Evolutionary conservation across 2,329 filamentous ascomycete genomes (phyloP).

Genomic region (Didymella pomorum): DNA sequence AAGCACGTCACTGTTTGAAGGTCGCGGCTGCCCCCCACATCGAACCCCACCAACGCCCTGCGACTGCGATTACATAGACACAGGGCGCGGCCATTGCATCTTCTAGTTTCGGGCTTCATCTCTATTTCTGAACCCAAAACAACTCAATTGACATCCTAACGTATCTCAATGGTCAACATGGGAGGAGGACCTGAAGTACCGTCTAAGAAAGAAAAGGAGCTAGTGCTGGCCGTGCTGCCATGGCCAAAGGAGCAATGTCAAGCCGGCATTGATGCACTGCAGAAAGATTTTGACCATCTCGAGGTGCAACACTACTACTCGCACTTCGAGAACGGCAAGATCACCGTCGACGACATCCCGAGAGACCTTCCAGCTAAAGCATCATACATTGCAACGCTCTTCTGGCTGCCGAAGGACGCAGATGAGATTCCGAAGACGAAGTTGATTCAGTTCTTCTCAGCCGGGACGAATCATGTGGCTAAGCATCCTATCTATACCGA

Average conservation of each 20-base stretch:
- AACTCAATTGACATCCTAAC: neutral
- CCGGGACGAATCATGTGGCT: constrained; percentile 64
- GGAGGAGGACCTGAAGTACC: constrained; percentile 53
- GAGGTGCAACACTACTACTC: constrained; percentile 43
- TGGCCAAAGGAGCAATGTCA: constrained; percentile 44
- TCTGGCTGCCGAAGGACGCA: constrained; percentile 53
- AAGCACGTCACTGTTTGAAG: constrained; percentile 16
- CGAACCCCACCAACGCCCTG: constrained; percentile 4
- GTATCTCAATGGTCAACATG: constrained; percentile 50
- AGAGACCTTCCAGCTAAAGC: constrained; percentile 51
- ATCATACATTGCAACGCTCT: constrained; percentile 59
- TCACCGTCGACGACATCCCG: constrained; percentile 51
- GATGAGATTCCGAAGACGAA: constrained; percentile 52
- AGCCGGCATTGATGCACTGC: constrained; percentile 35
- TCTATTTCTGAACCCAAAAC: neutral
- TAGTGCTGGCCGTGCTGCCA: constrained; percentile 55
- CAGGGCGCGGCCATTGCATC: neutral
- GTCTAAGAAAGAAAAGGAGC: constrained; percentile 29
- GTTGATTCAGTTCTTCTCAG: constrained; percentile 65
- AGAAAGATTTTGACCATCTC: constrained; percentile 42
- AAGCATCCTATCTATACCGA: constrained; percentile 62
- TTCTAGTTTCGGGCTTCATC: neutral
- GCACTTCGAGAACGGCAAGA: constrained; percentile 45
- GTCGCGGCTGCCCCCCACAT: constrained; percentile 6
- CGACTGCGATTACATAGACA: constrained; percentile 2